Conservation (phyloP, 176 grass and related monocot genomes). For the Lolium rigidum region DNA sequence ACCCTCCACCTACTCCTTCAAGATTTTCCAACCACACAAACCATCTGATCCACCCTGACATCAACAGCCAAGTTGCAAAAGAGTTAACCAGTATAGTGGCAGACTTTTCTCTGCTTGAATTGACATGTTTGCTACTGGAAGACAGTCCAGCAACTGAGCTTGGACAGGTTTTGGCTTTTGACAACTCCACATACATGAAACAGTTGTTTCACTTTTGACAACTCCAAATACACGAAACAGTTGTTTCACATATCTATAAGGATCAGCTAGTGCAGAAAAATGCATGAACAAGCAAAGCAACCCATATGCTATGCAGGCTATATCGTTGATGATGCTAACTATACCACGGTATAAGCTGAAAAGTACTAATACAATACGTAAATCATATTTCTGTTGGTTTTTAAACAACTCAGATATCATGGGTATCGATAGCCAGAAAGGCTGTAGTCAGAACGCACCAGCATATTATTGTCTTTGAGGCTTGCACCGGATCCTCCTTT, state of each 20-base stretch:
- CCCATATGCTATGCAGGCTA: neutral
- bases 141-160: neutral
- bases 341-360: conserved; percentile 28
- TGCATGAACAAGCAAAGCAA: conserved; percentile 21
- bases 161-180: neutral
- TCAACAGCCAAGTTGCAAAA: conserved; percentile 10
- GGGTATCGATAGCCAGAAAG: conserved; percentile 7
- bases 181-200: neutral
- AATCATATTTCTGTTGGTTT: neutral
- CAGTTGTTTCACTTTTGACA: neutral
- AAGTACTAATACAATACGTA: neutral
- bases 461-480: conserved; percentile 22
- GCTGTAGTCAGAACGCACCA: conserved; percentile 45
- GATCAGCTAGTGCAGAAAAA: conserved; percentile 18
- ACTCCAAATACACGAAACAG: neutral
- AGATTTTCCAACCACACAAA: conserved; percentile 7
- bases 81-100: neutral
- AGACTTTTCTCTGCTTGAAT: neutral
- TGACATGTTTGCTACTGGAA: neutral
- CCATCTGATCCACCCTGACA: conserved; percentile 15
- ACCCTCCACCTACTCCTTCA: conserved; percentile 1
- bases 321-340: neutral
- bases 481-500: neutral
- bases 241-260: neutral
- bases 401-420: neutral